Conservation (phyloP, 2,329 filamentous ascomycete genomes). For the Cryoendolithus antarcticus region DNA sequence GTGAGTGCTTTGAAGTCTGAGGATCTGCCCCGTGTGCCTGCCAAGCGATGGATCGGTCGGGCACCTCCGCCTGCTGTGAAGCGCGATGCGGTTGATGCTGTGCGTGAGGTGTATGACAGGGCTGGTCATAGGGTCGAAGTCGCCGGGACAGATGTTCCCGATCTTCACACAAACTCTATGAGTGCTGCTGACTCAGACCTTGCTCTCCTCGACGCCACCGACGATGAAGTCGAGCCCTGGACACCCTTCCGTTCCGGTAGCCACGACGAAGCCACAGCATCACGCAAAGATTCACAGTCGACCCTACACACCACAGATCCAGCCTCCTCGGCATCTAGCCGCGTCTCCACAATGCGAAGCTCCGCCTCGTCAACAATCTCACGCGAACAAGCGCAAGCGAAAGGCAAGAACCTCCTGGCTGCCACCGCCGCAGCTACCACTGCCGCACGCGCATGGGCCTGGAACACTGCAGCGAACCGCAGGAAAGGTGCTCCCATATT, state of each 20-base stretch:
- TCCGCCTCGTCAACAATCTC: conserved; percentile 2
- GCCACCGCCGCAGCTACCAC: conserved; percentile 21
- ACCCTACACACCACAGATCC: neutral
- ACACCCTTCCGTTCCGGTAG: too few relatives aligned
- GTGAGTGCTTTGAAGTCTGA: conserved; percentile 15
- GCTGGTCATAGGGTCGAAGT: neutral
- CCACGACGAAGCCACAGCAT: too few relatives aligned
- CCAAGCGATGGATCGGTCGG: conserved; percentile 5
- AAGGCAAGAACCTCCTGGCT: conserved; percentile 18
- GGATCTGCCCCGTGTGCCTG: conserved; percentile 9
- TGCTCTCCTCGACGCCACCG: too few relatives aligned
- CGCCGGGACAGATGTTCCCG: too few relatives aligned
- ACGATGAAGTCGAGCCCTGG: too few relatives aligned
- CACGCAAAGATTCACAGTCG: too few relatives aligned
- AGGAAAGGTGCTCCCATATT: conserved; percentile 4
- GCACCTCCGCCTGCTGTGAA: neutral
- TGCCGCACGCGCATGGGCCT: conserved; percentile 20
- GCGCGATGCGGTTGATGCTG: conserved; percentile 17
- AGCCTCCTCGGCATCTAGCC: conserved; percentile 1
- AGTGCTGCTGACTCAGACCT: too few relatives aligned
- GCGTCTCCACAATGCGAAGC: neutral
- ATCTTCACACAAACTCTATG: neutral
- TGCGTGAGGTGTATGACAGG: conserved; percentile 16
- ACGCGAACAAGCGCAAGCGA: conserved; percentile 2
- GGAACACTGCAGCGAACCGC: conserved; percentile 18